A percentile compares a stretch with the other conserved stretches of the same genome.
phyloP scores from a whole-genome alignment of 495 filamentous ascomycete genomes.

The Neurospora sp. region DNA sequence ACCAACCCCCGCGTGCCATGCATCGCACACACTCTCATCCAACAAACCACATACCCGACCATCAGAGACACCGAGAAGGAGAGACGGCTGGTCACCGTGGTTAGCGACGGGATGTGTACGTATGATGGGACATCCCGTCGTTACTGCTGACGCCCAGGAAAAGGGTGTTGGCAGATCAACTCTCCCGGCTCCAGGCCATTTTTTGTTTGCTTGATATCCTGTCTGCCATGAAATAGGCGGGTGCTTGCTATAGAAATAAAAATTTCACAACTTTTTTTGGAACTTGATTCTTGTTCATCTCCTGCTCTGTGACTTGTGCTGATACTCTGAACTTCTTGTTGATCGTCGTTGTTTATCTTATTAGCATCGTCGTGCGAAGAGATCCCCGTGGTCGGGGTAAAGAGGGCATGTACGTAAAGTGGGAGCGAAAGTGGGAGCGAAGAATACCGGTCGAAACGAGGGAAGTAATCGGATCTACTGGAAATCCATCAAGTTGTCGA shows the following conservation, averaged over 20 bases:
- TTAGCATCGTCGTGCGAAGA: neutral
- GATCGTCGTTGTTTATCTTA: neutral
- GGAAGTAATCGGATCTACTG: neutral
- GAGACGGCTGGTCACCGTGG: neutral
- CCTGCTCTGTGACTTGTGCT: neutral
- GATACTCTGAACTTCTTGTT: neutral
- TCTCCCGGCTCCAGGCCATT: neutral
- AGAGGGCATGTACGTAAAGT: neutral
- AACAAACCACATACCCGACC: neutral
- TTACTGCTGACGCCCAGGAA: neutral
- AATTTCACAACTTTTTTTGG: neutral
- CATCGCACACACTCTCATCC: neutral
- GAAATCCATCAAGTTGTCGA: neutral
- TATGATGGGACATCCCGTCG: neutral
- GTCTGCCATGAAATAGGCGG: neutral
- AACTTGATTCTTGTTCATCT: neutral
- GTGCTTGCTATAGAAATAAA: neutral
- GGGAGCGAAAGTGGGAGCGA: neutral
- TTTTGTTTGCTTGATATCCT: slow-evolving; percentile 1
- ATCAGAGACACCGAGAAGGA: slow-evolving; percentile 1
- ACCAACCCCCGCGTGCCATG: neutral
- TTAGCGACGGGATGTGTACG: neutral
- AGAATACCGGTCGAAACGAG: neutral
- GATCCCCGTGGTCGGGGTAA: no score
- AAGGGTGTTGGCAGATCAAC: neutral